These are phyloP conservation scores for Simmondsia chinensis DNA, from an alignment of 148 eudicot species.

Conservation along the genomic window DNA sequence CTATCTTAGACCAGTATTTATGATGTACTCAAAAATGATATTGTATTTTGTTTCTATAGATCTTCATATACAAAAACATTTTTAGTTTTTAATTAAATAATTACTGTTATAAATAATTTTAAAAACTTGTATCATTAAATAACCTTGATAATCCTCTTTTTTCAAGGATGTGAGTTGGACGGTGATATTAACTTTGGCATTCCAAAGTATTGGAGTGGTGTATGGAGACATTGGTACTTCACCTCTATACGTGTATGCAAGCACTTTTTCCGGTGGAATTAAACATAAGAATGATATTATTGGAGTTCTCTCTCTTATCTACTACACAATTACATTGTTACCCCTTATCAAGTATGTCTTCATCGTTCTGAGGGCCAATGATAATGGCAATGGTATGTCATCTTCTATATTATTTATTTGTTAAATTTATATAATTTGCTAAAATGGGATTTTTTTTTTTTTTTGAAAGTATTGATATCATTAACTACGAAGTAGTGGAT, in stretches of 20 bases:
- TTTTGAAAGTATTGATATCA: no score
- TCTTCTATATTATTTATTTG: background rate
- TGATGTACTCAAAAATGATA: no score
- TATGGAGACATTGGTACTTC: slow-evolving; percentile 42
- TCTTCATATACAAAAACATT: no score
- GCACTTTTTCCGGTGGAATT: slow-evolving; percentile 23
- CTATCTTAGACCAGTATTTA: no score
- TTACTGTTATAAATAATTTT: background rate
- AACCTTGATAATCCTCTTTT: background rate
- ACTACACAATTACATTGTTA: slow-evolving; percentile 31
- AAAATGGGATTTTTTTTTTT: background rate
- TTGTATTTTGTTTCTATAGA: no score
- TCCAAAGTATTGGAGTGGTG: slow-evolving; percentile 34
- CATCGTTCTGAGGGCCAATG: slow-evolving; percentile 32
- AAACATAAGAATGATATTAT: slow-evolving; percentile 21
- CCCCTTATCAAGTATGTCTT: slow-evolving; percentile 39
- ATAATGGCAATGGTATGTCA: slow-evolving; percentile 30
- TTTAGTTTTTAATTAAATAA: background rate
- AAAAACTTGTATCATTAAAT: no score
- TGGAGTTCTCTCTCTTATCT: slow-evolving; percentile 31
- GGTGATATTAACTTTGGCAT: slow-evolving; percentile 21
- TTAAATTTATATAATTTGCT: background rate
- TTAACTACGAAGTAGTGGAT: no score
- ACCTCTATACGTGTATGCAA: slow-evolving; percentile 30
- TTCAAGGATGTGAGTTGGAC: slow-evolving; percentile 15